These are phyloP conservation scores for Botryosphaeria agaves DNA, from an alignment of 2,329 filamentous ascomycete genomes.

Conservation along the genomic window DNA sequence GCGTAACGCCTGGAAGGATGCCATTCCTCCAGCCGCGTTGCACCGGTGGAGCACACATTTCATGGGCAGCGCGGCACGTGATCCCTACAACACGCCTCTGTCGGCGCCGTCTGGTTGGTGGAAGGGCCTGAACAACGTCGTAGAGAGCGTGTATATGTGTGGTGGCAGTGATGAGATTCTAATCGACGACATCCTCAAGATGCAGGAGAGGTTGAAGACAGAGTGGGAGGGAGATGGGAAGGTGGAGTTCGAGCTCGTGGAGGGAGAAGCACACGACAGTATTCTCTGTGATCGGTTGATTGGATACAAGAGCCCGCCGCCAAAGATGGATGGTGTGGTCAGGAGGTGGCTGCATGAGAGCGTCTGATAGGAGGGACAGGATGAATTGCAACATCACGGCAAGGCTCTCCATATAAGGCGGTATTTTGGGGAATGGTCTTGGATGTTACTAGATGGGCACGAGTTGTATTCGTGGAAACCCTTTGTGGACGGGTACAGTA, in stretches of 20 bases:
- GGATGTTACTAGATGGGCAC: no score
- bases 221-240: slow-evolving; percentile 3
- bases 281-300: not conserved
- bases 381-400: no score
- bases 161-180: slow-evolving; percentile 39
- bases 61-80: slow-evolving; percentile 15
- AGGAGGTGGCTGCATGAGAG: not conserved
- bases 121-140: slow-evolving; percentile 23
- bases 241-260: not conserved
- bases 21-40: slow-evolving; percentile 24
- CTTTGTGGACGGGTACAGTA: no score
- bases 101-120: slow-evolving; percentile 36
- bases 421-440: no score
- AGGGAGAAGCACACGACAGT: not conserved
- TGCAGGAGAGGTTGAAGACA: slow-evolving; percentile 28
- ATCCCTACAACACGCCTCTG: slow-evolving; percentile 37
- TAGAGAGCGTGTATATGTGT: slow-evolving; percentile 33
- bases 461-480: no score
- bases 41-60: slow-evolving; percentile 31
- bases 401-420: no score
- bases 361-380: no score
- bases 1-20: slow-evolving; percentile 32
- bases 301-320: not conserved
- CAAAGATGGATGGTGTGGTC: not conserved
- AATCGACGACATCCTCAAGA: slow-evolving; percentile 35